Percentiles rank a stretch among this genome's conserved stretches.
Evolutionary conservation across 139 green algal species (phyloP).

Genomic region (Asterochloris erici): DNA sequence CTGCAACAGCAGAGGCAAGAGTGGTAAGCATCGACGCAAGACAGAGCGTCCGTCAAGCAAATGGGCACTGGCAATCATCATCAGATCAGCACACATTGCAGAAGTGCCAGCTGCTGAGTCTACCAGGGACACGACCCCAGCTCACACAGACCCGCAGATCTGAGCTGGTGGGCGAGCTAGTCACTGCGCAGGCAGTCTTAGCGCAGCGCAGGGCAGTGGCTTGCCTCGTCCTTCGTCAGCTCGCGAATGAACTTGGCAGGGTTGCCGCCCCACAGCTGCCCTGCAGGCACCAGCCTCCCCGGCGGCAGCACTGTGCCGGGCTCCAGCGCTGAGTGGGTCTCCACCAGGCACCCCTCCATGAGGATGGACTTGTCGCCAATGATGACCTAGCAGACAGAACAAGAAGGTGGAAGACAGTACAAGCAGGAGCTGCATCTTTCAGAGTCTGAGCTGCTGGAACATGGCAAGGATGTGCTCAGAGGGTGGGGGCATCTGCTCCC

Average conservation of each 20-base stretch:
- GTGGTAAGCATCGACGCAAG: too few species aligned
- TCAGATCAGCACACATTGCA: too few species aligned
- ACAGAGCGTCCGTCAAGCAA: too few species aligned
- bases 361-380: constrained; percentile 23
- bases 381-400: background rate
- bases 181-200: background rate
- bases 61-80: background rate
- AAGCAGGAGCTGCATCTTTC: background rate
- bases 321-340: constrained; percentile 67
- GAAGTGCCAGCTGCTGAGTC: too few species aligned
- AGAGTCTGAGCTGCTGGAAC: background rate
- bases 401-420: background rate
- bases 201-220: background rate
- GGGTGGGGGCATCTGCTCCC: too few species aligned
- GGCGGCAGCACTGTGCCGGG: constrained; percentile 81
- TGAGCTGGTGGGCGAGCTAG: background rate
- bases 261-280: constrained; percentile 84
- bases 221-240: constrained; percentile 47
- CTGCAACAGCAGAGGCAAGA: background rate
- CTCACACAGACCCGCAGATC: background rate
- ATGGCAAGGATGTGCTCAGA: background rate
- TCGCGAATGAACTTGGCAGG: constrained; percentile 76
- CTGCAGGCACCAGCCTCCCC: constrained; percentile 70
- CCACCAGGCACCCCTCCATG: constrained; percentile 49
- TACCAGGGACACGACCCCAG: too few species aligned